These are phyloP conservation scores for Cercophora newfieldiana DNA, from an alignment of 495 filamentous ascomycete genomes.

Conservation along the genomic window DNA sequence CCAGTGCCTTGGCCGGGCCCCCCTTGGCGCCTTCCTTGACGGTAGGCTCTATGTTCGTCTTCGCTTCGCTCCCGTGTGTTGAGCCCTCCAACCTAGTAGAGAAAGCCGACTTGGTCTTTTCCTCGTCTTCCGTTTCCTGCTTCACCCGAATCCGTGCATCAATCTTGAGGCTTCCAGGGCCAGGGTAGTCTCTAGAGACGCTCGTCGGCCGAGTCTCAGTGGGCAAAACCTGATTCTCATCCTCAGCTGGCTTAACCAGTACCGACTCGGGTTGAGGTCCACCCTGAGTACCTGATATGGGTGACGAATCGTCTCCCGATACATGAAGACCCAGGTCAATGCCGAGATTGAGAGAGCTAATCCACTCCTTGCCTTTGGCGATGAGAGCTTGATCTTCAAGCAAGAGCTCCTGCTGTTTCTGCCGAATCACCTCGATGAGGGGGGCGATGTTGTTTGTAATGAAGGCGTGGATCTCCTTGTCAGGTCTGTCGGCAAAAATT, in stretches of 20 bases:
- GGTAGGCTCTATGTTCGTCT: too few relatives aligned
- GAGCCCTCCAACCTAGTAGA: too few relatives aligned
- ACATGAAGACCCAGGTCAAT: neutral
- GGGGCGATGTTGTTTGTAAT: conserved; percentile 12
- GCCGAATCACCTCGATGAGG: conserved; percentile 7
- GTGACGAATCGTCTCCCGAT: neutral
- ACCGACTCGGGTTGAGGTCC: neutral
- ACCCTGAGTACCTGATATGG: neutral
- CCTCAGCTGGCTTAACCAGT: neutral
- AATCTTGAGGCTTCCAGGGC: too few relatives aligned
- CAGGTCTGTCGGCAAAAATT: conserved; percentile 13
- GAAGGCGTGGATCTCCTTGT: conserved; percentile 17
- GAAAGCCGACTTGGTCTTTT: too few relatives aligned
- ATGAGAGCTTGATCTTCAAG: neutral
- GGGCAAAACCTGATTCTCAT: neutral
- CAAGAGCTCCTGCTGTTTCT: conserved; percentile 10
- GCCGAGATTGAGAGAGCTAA: conserved; percentile 5
- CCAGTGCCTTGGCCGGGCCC: too few relatives aligned
- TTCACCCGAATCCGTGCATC: too few relatives aligned
- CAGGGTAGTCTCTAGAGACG: neutral
- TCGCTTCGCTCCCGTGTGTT: too few relatives aligned
- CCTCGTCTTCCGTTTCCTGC: too few relatives aligned
- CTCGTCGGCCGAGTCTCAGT: neutral
- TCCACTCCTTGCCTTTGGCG: conserved; percentile 6
- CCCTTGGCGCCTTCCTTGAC: too few relatives aligned